phyloP scores from a whole-genome alignment of 2,329 filamentous ascomycete species.

The Pseudogymnoascus sp. region DNA sequence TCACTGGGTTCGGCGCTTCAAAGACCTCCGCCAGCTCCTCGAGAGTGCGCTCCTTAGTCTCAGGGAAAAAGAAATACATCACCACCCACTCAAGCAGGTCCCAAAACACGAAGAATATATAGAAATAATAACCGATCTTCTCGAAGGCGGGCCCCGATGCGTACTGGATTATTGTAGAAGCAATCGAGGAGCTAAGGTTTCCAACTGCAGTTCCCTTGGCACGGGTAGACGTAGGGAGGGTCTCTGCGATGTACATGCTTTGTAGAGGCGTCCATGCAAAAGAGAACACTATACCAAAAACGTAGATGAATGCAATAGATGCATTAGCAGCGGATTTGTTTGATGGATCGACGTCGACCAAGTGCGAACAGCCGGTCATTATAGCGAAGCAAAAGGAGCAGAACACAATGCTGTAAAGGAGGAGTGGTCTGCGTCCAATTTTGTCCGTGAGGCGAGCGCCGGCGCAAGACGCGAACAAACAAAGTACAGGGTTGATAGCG shows the following conservation, averaged over 20 bases:
- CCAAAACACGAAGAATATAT: slow-evolving; percentile 28
- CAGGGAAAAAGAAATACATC: slow-evolving; percentile 45
- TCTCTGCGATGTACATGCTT: slow-evolving; percentile 43
- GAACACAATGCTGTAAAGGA: slow-evolving; percentile 22
- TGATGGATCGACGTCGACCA: not conserved
- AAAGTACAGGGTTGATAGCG: slow-evolving; percentile 21
- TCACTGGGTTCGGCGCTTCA: slow-evolving; percentile 40
- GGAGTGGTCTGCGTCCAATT: slow-evolving; percentile 25
- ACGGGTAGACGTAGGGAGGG: slow-evolving; percentile 38
- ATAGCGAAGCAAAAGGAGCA: slow-evolving; percentile 35
- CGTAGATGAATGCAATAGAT: slow-evolving; percentile 44
- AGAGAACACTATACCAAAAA: slow-evolving; percentile 45
- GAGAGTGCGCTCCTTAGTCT: slow-evolving; percentile 48
- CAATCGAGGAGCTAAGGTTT: slow-evolving; percentile 34
- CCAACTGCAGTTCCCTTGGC: slow-evolving; percentile 36
- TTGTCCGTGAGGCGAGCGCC: slow-evolving; percentile 20
- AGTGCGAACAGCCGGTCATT: slow-evolving; percentile 24
- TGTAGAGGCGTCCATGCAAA: slow-evolving; percentile 46
- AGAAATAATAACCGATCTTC: slow-evolving; percentile 32
- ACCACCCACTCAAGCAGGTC: slow-evolving; percentile 32
- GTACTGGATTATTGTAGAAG: slow-evolving; percentile 32
- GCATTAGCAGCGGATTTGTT: slow-evolving; percentile 34
- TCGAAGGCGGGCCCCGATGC: slow-evolving; percentile 31
- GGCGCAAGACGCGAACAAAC: slow-evolving; percentile 18
- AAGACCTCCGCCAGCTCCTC: slow-evolving; percentile 49